Conservation (phyloP, 2,329 filamentous ascomycete genomes). For the Plenodomus tracheiphilus region DNA sequence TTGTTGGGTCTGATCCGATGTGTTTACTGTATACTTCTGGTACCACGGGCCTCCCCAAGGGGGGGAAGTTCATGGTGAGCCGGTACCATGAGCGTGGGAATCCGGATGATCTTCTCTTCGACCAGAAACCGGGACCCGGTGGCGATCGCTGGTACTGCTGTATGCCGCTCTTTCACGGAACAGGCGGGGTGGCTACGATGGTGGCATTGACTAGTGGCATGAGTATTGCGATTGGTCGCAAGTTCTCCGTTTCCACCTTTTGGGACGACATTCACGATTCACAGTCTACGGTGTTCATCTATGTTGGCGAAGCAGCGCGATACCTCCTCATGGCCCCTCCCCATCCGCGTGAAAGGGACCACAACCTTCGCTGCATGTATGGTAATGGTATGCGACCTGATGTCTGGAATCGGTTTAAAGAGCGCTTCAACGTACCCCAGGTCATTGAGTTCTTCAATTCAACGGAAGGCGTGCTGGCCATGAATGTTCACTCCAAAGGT, state of each 20-base stretch:
- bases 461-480: conserved; percentile 68
- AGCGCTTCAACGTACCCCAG: conserved; percentile 63
- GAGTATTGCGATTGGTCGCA: conserved; percentile 63
- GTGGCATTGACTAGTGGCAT: conserved; percentile 47
- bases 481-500: conserved; percentile 57
- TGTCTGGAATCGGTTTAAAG: conserved; percentile 65
- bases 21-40: conserved; percentile 74
- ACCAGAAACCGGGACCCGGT: conserved; percentile 40
- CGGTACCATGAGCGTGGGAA: conserved; percentile 39
- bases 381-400: conserved; percentile 70
- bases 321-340: conserved; percentile 71
- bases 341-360: conserved; percentile 60
- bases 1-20: conserved; percentile 58
- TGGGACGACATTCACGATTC: conserved; percentile 72
- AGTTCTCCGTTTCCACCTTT: conserved; percentile 69
- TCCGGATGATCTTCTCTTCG: conserved; percentile 38
- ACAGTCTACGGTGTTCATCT: conserved; percentile 69
- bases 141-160: conserved; percentile 71
- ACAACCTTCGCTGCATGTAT: conserved; percentile 62
- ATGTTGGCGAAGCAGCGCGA: conserved; percentile 75
- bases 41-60: conserved; percentile 73
- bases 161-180: conserved; percentile 78
- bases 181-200: conserved; percentile 63
- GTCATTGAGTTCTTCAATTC: conserved; percentile 77
- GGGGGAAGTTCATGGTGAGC: conserved; percentile 30